Conservation (phyloP, 2,329 filamentous ascomycete genomes). For the Pestalotiopsis sp. region DNA sequence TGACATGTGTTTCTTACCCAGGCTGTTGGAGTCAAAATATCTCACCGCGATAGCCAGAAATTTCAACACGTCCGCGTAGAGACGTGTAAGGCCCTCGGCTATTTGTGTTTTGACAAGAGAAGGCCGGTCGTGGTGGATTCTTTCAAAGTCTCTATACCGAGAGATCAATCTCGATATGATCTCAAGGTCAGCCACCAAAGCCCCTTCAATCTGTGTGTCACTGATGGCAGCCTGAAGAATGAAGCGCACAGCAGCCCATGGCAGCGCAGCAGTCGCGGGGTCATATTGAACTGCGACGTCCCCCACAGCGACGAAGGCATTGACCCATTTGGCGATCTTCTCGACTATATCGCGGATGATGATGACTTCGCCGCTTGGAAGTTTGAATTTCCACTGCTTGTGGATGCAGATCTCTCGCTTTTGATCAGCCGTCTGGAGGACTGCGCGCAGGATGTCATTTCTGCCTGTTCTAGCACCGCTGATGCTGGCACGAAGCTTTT, state of each 20-base stretch:
- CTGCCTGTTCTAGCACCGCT: neutral
- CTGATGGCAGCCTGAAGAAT: slow-evolving; percentile 23
- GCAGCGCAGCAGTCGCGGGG: slow-evolving; percentile 29
- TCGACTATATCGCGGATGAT: slow-evolving; percentile 19
- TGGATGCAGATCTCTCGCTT: neutral
- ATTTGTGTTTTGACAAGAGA: neutral
- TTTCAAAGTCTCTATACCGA: neutral
- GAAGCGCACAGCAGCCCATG: slow-evolving; percentile 32
- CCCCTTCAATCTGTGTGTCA: neutral
- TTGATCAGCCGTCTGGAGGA: neutral
- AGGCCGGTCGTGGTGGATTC: neutral
- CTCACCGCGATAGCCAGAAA: neutral
- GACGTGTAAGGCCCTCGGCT: neutral
- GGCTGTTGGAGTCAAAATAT: neutral
- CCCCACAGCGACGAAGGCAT: slow-evolving; percentile 30
- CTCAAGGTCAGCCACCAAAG: neutral
- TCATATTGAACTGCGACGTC: slow-evolving; percentile 30
- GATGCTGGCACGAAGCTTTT: neutral
- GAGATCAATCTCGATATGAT: neutral
- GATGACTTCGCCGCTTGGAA: slow-evolving; percentile 5
- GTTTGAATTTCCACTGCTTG: neutral
- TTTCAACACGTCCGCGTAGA: neutral
- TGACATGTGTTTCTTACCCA: neutral
- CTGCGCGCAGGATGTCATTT: neutral
- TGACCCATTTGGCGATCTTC: slow-evolving; percentile 26